Base-by-base conservation (phyloP, 768 basidiomycete species). In the Phylloporus arenicola region DNA sequence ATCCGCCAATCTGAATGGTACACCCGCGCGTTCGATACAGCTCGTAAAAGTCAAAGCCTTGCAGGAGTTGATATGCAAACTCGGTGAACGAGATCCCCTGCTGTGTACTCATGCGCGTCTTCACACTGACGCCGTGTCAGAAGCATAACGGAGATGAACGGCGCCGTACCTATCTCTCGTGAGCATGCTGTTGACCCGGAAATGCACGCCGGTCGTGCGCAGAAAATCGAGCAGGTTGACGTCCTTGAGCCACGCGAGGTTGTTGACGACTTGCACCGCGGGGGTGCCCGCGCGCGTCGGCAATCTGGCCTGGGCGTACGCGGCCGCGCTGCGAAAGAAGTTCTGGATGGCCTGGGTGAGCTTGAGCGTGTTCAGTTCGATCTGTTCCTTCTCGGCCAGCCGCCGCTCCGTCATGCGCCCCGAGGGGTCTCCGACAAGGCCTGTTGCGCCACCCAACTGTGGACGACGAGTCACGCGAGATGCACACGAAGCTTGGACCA, bases 11-110 rank as follows among this genome's bases (percentile, higher is more conserved):
- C 68, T 99, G 96, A 38, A 96, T 79, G 13, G 80, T 79, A 67
- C 95, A 97, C 4, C 74, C 75, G 46, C 79, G 73, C 19, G 76
- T 65, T 55, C 75, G 74, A 64, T 87, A 71, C 9, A 99, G 76
- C 58, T 83, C 74, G 57, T 86, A 79, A 70, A 96, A 99, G 69
- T 99, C 96, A 70, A 93, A 90, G 11, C 92, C 96, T 71, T 99
- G 96, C 24, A 99, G 77, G 20, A 99, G 81, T 62, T 99, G 96
- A 67, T 99, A 99, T 4, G 90, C 84, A 70, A 99, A 98, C 65
- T 99, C 96, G 17, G 94, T 92, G 72, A 95, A 99, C n/a, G 94
- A 96, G 53, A 98, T 85, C 40, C 95, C 95, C 58, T 84, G 80
- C 54, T 86, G 82, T 0, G 89, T 83, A 6, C 74, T 71, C 47